Percentiles rank a stretch among this genome's conserved stretches.
phyloP scores from a whole-genome alignment of 768 basidiomycete species.

The Amanita phalloides region DNA sequence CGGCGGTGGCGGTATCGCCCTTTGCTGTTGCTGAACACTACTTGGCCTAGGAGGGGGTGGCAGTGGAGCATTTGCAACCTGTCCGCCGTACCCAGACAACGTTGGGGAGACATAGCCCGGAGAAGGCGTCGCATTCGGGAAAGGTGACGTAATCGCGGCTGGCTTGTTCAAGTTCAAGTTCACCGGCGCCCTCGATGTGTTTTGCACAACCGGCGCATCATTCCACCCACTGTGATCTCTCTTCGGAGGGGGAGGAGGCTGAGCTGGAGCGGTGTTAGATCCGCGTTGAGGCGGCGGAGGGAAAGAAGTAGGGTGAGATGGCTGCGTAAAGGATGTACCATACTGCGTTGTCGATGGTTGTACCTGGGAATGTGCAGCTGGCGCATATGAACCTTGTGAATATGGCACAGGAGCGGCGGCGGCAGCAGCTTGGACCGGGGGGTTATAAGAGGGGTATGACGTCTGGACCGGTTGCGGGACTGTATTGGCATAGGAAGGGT shows the following conservation, averaged over 20 bases:
- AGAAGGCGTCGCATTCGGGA: slow-evolving; percentile 54
- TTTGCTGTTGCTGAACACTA: slow-evolving; percentile 40
- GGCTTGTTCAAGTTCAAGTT: slow-evolving; percentile 41
- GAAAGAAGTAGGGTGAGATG: slow-evolving; percentile 23
- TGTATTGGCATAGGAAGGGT: slow-evolving; percentile 13
- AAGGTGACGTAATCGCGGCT: slow-evolving; percentile 75
- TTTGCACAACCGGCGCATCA: slow-evolving; percentile 57
- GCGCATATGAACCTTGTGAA: slow-evolving; percentile 19
- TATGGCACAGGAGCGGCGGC: slow-evolving; percentile 4
- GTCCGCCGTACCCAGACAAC: slow-evolving; percentile 32
- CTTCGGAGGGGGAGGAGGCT: slow-evolving; percentile 43
- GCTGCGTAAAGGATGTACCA: slow-evolving; percentile 11
- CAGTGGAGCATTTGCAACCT: slow-evolving; percentile 24
- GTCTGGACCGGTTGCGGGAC: slow-evolving; percentile 8
- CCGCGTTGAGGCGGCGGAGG: slow-evolving; percentile 35
- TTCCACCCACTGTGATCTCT: slow-evolving; percentile 84
- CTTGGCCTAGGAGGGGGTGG: slow-evolving; percentile 60
- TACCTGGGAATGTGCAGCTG: slow-evolving; percentile 18
- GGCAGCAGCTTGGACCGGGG: slow-evolving; percentile 2
- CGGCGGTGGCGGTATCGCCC: slow-evolving; percentile 20
- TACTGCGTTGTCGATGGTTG: slow-evolving; percentile 15
- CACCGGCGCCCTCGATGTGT: slow-evolving; percentile 39
- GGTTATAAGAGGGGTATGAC: slow-evolving; percentile 5
- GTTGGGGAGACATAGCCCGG: slow-evolving; percentile 38
- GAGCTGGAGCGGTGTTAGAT: slow-evolving; percentile 16